Evolutionary conservation across 2,329 filamentous ascomycete genomes (phyloP).

Genomic region (Trichoderma koningii): DNA sequence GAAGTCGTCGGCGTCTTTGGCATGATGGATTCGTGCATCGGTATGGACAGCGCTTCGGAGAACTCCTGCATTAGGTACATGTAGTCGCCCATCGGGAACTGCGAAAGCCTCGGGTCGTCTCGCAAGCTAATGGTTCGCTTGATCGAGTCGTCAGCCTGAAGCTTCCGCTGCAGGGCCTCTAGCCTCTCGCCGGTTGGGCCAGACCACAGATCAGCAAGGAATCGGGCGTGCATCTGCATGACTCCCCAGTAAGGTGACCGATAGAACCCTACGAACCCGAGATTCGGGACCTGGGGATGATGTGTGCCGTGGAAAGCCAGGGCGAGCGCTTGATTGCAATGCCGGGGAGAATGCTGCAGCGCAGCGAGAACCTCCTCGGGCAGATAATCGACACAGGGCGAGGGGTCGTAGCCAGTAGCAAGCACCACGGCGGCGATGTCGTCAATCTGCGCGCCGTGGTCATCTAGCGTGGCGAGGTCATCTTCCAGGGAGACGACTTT

Average conservation of each 20-base stretch:
- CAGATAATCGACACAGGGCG: constrained; percentile 65
- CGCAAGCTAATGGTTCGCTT: constrained; percentile 54
- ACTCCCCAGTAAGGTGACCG: constrained; percentile 83
- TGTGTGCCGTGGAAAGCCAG: constrained; percentile 69
- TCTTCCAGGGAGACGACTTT: constrained; percentile 43
- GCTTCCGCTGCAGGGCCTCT: constrained; percentile 42
- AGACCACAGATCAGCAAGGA: constrained; percentile 64
- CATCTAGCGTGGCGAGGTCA: constrained; percentile 41
- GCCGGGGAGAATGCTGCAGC: constrained; percentile 59
- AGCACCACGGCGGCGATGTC: constrained; percentile 69
- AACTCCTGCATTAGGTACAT: constrained; percentile 74
- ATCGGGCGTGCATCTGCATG: constrained; percentile 81
- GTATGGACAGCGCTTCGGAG: constrained; percentile 58
- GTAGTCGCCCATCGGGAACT: constrained; percentile 86
- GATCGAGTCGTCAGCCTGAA: constrained; percentile 49
- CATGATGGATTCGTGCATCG: constrained; percentile 40
- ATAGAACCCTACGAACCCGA: constrained; percentile 84
- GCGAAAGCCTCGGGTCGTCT: constrained; percentile 54
- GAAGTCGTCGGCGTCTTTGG: constrained; percentile 39
- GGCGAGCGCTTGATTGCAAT: constrained; percentile 62
- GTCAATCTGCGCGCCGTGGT: constrained; percentile 43
- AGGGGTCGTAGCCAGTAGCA: constrained; percentile 73
- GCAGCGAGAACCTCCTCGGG: constrained; percentile 55
- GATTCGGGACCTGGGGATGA: constrained; percentile 59
- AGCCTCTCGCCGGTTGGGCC: constrained; percentile 31